Evolutionary conservation across 306 rosid species (phyloP).

Genomic region (Casuarina equisetifolia): DNA sequence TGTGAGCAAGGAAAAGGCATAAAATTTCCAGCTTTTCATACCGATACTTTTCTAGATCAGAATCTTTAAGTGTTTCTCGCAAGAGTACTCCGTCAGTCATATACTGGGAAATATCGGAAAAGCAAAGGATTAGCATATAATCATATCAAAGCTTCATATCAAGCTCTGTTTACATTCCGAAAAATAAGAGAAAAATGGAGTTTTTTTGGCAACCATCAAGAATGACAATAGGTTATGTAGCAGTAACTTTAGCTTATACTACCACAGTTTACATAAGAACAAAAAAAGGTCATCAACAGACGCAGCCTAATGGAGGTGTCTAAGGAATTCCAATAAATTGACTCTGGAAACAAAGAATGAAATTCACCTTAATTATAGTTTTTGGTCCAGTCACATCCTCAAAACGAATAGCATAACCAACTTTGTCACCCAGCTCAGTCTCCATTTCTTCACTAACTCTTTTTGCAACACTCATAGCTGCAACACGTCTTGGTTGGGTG

Average conservation of each 20-base stretch:
- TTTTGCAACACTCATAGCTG: slow-evolving; percentile 99
- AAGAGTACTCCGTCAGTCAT: slow-evolving; percentile 99
- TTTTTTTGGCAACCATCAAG: slow-evolving; percentile 2
- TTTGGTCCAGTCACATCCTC: slow-evolving; percentile 96
- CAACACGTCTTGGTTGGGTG: slow-evolving; percentile 99
- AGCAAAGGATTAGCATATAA: slow-evolving; percentile 29
- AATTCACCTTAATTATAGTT: slow-evolving; percentile 77
- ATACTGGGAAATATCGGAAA: slow-evolving; percentile 58
- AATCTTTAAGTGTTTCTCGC: slow-evolving; percentile 94
- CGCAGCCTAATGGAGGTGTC: neutral
- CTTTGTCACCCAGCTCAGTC: slow-evolving; percentile 82
- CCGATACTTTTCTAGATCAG: slow-evolving; percentile 97
- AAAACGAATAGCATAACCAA: slow-evolving; percentile 98
- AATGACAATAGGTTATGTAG: neutral
- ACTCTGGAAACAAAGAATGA: slow-evolving; percentile 1
- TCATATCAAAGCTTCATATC: neutral
- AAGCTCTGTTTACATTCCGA: slow-evolving; percentile 8
- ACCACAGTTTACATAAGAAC: no score
- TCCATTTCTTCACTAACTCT: slow-evolving; percentile 99
- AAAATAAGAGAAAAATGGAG: neutral
- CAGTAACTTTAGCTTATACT: no score
- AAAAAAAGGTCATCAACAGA: neutral
- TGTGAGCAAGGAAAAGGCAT: neutral
- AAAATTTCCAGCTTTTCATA: slow-evolving; percentile 34
- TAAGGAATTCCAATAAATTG: slow-evolving; percentile 1